phyloP scores from a whole-genome alignment of 441 rosid genomes.

The Populus hybrid region DNA sequence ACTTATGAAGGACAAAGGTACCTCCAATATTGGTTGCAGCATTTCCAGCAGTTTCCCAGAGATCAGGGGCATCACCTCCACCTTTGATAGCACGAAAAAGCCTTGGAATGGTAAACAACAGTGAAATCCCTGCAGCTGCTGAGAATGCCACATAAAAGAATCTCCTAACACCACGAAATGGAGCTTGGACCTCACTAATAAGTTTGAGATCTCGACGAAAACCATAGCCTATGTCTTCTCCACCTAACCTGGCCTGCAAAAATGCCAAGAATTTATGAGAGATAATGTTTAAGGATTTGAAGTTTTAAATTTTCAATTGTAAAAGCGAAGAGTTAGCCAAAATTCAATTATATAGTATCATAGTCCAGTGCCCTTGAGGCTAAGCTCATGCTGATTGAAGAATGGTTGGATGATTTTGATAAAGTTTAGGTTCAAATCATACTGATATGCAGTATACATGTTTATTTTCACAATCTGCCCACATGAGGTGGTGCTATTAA shows the following conservation, averaged over 20 bases:
- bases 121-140: slow-evolving; percentile 93
- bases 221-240: slow-evolving; percentile 88
- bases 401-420: not conserved
- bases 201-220: slow-evolving; percentile 94
- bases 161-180: slow-evolving; percentile 93
- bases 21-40: slow-evolving; percentile 89
- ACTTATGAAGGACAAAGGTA: slow-evolving; percentile 19
- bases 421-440: not conserved
- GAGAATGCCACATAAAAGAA: slow-evolving; percentile 81
- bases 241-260: slow-evolving; percentile 87
- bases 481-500: not conserved
- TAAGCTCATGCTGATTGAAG: not conserved
- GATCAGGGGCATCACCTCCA: slow-evolving; percentile 83
- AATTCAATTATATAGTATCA: not conserved
- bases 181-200: too few relatives aligned
- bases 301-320: not conserved
- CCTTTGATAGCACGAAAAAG: slow-evolving; percentile 66
- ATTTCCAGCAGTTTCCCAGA: slow-evolving; percentile 70
- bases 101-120: slow-evolving; percentile 80
- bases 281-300: slow-evolving; percentile 11
- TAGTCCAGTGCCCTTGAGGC: not conserved
- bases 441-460: not conserved
- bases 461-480: not conserved
- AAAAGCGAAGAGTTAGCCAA: not conserved
- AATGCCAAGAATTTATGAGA: slow-evolving; percentile 12